Conservation (phyloP, 768 basidiomycete genomes). For the Macrolepiota albuminosa region DNA sequence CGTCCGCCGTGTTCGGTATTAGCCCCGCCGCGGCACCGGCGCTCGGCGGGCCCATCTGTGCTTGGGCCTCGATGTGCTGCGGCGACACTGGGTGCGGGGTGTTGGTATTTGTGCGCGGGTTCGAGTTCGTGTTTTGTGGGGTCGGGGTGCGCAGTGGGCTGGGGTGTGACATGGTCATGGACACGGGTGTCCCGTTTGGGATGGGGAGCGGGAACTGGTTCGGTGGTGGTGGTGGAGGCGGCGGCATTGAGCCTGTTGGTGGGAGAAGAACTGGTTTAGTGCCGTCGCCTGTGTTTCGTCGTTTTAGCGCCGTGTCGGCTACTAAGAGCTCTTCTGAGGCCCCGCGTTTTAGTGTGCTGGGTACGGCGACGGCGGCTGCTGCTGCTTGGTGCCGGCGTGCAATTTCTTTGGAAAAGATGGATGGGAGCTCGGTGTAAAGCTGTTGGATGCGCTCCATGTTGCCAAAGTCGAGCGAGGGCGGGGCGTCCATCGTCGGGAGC, state of each 20-base stretch:
- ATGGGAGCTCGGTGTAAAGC: conserved; percentile 57
- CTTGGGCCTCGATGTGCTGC: conserved; percentile 12
- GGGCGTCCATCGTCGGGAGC: conserved; percentile 55
- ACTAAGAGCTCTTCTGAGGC: conserved; percentile 43
- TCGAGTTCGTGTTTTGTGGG: not conserved
- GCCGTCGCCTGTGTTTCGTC: conserved; percentile 65
- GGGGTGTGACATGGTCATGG: conserved; percentile 1
- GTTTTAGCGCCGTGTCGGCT: conserved; percentile 45
- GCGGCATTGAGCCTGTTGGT: conserved; percentile 19
- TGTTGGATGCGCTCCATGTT: conserved; percentile 54
- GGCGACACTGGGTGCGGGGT: conserved; percentile 18
- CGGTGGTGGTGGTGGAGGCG: conserved; percentile 32
- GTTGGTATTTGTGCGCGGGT: not conserved
- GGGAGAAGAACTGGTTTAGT: conserved; percentile 25
- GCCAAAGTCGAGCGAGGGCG: conserved; percentile 44
- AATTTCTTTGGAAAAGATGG: conserved; percentile 59
- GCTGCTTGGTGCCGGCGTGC: conserved; percentile 37
- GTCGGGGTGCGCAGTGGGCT: not conserved
- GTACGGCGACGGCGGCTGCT: conserved; percentile 16
- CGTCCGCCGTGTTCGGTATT: conserved; percentile 25
- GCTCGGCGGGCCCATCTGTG: conserved; percentile 10
- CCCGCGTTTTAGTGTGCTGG: conserved; percentile 50
- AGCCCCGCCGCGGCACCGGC: not conserved
- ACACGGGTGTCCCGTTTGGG: not conserved
- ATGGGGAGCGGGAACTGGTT: conserved; percentile 12